Base-by-base conservation (phyloP, 305 asterid species). In the Petunia hybrid region DNA sequence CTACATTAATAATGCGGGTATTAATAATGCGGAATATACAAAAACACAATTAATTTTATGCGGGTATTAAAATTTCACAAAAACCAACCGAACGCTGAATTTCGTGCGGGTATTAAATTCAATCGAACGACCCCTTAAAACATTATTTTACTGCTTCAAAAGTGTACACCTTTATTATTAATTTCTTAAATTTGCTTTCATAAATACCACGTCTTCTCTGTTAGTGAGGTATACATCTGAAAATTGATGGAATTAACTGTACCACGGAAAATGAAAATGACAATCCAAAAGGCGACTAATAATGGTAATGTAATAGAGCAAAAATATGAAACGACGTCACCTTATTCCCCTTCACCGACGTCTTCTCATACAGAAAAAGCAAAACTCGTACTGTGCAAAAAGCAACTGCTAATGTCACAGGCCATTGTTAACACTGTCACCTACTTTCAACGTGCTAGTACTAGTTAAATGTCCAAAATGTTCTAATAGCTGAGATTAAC, bases 341-440 rank as follows among this genome's bases (percentile, higher is more conserved):
- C 53, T 73, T 13, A 73, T 51, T 73, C 45, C 36, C 16, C 63
- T 51, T 73, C 63, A 73, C 63, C 63, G 78, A 51, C 78, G 46
- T 8, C 8, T 35, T 66, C 16, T 39, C n/a, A 12, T 4, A 12
- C 8, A 7, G 0, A 65, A 38, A 66, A 66, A 14, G 13, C 12
- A 71, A 73, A 22, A 35, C 7, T 12, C 78, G 2, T 13, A 51
- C 78, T 35, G 78, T 73, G 6, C 45, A 73, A 73, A 73, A 51
- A 51, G 46, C 63, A 73, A 36, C 31, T 73, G 46, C 8, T 73
- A 73, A 35, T 51, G 2, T 73, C 36, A 73, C 63, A 73, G 14
- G 36, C 46, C 43, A 6, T 35, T 73, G 0, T 64, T 64, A 38
- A 16, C 70, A 36, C 38, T 39, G 22, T 64, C 70, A 64, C 70